Evolutionary conservation across 805 yeast species (phyloP).

Genomic region (Groenewaldozyma tartarivorans): DNA sequence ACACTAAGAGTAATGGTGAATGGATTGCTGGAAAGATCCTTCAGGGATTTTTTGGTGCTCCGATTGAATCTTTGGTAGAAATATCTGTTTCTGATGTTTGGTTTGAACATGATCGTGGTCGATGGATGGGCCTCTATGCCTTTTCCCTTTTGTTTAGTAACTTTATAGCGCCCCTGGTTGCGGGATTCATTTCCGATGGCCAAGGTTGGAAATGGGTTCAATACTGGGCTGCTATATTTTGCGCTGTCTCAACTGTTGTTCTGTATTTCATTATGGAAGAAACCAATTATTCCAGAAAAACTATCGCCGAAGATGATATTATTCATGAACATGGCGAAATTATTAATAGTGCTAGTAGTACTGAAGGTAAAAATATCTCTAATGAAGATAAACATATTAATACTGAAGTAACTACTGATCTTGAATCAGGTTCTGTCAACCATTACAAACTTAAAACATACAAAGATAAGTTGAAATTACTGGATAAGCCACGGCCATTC

Average conservation of each 20-base stretch:
- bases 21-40: constrained; percentile 34
- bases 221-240: constrained; percentile 52
- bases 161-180: constrained; percentile 68
- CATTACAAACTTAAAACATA: constrained; percentile 2
- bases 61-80: constrained; percentile 67
- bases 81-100: constrained; percentile 59
- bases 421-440: not conserved
- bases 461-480: constrained; percentile 2
- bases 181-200: constrained; percentile 57
- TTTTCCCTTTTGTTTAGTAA: constrained; percentile 70
- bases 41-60: constrained; percentile 54
- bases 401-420: not conserved
- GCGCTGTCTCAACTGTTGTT: constrained; percentile 47
- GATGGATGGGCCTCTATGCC: constrained; percentile 63
- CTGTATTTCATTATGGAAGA: constrained; percentile 59
- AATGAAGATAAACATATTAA: not conserved
- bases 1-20: constrained; percentile 27
- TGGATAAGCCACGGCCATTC: not conserved
- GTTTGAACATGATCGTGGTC: constrained; percentile 68
- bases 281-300: constrained; percentile 39
- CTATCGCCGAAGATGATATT: constrained; percentile 7
- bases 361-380: constrained; percentile 8
- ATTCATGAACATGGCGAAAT: not conserved
- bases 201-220: constrained; percentile 76
- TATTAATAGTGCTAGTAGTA: constrained; percentile 2